These are phyloP conservation scores for Tephrocybe sp. DNA, from an alignment of 768 basidiomycete genomes.

Conservation along the genomic window DNA sequence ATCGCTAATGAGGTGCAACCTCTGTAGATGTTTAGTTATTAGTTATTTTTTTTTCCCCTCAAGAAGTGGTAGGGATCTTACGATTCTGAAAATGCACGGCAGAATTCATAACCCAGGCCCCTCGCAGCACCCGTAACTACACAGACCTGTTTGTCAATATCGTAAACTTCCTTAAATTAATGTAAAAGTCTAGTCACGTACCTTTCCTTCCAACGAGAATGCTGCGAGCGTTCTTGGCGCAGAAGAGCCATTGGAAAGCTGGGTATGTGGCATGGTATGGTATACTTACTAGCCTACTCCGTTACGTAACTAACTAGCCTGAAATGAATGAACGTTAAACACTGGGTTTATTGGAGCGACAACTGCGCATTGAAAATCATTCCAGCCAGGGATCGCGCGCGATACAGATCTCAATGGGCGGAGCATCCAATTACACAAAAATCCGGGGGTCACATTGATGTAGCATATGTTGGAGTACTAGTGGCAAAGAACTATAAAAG, in stretches of 20 bases:
- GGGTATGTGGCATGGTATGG: neutral
- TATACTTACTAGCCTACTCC: too few species aligned
- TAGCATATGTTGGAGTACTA: constrained; percentile 23
- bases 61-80: constrained; percentile 30
- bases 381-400: too few species aligned
- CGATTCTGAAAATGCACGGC: constrained; percentile 87
- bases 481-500: constrained; percentile 27
- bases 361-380: too few species aligned
- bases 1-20: constrained; percentile 81
- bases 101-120: constrained; percentile 89
- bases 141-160: constrained; percentile 59
- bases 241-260: constrained; percentile 5
- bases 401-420: neutral
- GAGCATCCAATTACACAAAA: constrained; percentile 2
- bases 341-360: too few species aligned
- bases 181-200: constrained; percentile 19
- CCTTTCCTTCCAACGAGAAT: constrained; percentile 81
- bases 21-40: constrained; percentile 30
- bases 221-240: constrained; percentile 57
- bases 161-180: neutral
- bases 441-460: constrained; percentile 17
- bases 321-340: too few species aligned
- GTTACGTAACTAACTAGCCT: too few species aligned
- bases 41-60: neutral
- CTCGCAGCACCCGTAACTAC: constrained; percentile 91